Evolutionary conservation across 2,329 filamentous ascomycete genomes (phyloP), one percentile per base, ranked within the genome.

Genomic region (Chaetomiaceae sp.): DNA sequence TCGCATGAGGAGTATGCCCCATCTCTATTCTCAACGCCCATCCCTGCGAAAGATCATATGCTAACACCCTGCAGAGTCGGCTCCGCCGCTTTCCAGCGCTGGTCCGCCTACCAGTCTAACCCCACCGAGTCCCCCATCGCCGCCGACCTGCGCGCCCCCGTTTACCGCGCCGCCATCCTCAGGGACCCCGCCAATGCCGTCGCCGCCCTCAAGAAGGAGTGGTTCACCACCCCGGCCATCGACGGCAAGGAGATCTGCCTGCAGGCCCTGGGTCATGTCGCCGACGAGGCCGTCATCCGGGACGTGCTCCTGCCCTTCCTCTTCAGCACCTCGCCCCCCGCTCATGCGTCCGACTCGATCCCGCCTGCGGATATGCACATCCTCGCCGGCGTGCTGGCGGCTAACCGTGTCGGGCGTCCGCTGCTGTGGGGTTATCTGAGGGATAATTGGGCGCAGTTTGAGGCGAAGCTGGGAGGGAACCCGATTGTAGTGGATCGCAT

Each of bases 191-290:
- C 82, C 7, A 79, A 80, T 48, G 75, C 83, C 15, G 89, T 90
- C 61, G 79, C 87, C 25, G 80, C 85, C 7, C 79, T 99, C 51
- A 90, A 92, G 75, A 83, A 89, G 51, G 91, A 96, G 68, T 97
- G 89, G 79, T 79, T 83, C 59, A 84, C 77, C 47, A 94, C 90
- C 12, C 86, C 87, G 48, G 89, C 91, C 7, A 85, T 96, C 34
- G 94, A 97, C 64, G 91, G 91, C 63, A 95, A 91, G 71, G 91
- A 96, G 62, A 88, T 95, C 59, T 87, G 84, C 61, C 80, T 97
- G 3, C 76, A 81, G 34, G 83, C 88, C 4, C 79, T 99, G 40
- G 90, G 91, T 31, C 82, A 84, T 36, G 84, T 88, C 19, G 85
- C 86, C 63, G 82, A 89, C 51, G 67, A 72, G 11, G 80, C 83